These are phyloP conservation scores for Ilex asprella DNA, from an alignment of 257 asterid species.

Conservation along the genomic window DNA sequence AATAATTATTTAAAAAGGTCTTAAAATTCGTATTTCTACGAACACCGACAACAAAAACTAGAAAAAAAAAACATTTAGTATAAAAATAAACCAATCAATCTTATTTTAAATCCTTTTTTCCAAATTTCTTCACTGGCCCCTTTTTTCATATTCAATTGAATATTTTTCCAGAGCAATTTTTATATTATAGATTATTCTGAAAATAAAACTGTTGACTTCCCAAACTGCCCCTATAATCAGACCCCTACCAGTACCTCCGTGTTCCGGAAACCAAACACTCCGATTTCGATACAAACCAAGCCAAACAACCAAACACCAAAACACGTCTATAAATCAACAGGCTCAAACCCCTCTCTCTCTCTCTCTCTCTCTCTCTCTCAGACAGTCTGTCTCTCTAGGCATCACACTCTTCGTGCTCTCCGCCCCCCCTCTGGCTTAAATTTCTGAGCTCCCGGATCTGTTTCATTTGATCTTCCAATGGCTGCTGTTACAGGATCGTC, in stretches of 20 bases:
- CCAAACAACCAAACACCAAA: conserved; percentile 1
- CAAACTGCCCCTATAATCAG: neutral
- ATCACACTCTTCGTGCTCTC: conserved; percentile 6
- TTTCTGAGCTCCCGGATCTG: neutral
- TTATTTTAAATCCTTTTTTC: too few species aligned
- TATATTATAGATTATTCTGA: too few species aligned
- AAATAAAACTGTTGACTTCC: too few species aligned
- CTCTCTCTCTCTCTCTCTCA: neutral
- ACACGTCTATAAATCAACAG: neutral
- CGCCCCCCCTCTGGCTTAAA: conserved; percentile 1
- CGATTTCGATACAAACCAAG: neutral
- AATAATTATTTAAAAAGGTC: too few species aligned
- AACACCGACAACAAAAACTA: too few species aligned
- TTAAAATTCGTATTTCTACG: too few species aligned
- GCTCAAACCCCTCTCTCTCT: neutral
- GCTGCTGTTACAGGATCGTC: conserved; percentile 5
- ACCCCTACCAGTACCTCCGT: neutral
- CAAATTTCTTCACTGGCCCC: too few species aligned
- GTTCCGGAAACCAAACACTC: neutral
- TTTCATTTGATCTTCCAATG: conserved; percentile 2
- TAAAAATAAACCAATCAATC: too few species aligned
- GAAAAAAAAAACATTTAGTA: too few species aligned
- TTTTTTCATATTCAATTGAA: too few species aligned
- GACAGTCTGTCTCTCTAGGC: neutral
- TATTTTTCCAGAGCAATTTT: too few species aligned